A percentile compares a stretch with the other conserved stretches of the same genome.
Conservation (phyloP, 257 asterid genomes). For the Solanum tarapatanum region DNA sequence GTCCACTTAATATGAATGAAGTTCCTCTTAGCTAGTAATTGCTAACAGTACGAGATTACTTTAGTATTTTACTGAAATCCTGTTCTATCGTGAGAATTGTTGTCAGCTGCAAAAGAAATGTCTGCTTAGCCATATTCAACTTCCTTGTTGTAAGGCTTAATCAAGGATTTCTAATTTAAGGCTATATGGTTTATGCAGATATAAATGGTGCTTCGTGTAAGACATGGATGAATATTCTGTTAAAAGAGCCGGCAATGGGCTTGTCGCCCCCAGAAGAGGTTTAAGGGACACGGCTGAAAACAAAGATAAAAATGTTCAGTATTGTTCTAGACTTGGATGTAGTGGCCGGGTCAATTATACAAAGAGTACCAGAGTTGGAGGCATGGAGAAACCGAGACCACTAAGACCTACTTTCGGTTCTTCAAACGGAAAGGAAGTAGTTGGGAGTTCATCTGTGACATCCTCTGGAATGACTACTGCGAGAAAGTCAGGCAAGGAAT, state of each 20-base stretch:
- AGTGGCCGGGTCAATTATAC: slow-evolving; percentile 49
- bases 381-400: slow-evolving; percentile 34
- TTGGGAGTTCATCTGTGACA: slow-evolving; percentile 25
- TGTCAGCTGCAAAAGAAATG: background rate
- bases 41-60: background rate
- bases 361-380: slow-evolving; percentile 16
- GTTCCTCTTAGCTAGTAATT: background rate
- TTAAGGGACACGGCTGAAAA: slow-evolving; percentile 15
- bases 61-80: background rate
- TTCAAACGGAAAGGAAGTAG: slow-evolving; percentile 29
- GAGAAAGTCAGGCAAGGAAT: slow-evolving; percentile 16
- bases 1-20: background rate
- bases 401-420: slow-evolving; percentile 25
- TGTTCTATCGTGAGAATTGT: background rate
- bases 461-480: slow-evolving; percentile 4
- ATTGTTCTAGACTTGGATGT: slow-evolving; percentile 77
- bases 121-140: background rate
- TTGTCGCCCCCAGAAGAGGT: slow-evolving; percentile 27
- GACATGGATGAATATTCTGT: slow-evolving; percentile 39
- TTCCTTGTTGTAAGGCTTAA: background rate
- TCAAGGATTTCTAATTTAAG: background rate
- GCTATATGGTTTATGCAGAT: background rate
- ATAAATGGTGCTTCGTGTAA: background rate
- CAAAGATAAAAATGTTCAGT: slow-evolving; percentile 35
- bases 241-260: slow-evolving; percentile 28